phyloP scores from a whole-genome alignment of 192 early-diverging fungal species.

The Podochytrium sp. region DNA sequence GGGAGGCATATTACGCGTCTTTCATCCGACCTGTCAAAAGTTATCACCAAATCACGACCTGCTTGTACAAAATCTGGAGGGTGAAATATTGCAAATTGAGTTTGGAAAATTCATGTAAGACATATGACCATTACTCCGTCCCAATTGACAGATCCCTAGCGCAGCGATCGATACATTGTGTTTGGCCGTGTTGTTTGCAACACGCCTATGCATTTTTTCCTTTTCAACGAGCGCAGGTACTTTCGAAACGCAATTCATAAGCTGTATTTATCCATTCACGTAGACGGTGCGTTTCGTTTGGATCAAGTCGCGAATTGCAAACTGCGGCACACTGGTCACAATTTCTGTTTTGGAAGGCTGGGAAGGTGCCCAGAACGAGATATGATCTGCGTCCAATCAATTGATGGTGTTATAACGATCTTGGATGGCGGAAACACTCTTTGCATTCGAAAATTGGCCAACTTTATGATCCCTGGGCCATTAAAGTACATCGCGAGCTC shows the following conservation, averaged over 20 bases:
- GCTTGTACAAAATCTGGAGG: background rate
- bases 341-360: constrained; percentile 8
- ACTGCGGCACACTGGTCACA: background rate
- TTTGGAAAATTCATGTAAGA: background rate
- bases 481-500: constrained; percentile 10
- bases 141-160: background rate
- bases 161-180: too few relatives aligned
- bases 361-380: constrained; percentile 12
- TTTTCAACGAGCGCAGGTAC: background rate
- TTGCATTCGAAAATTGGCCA: background rate
- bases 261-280: background rate
- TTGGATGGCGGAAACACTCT: constrained; percentile 6
- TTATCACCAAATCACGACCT: background rate
- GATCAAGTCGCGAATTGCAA: background rate
- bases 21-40: background rate
- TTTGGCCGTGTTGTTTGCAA: background rate
- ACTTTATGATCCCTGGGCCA: constrained; percentile 13
- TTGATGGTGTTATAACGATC: constrained; percentile 16
- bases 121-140: background rate
- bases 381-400: constrained; percentile 26
- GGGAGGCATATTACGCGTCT: background rate
- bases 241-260: background rate
- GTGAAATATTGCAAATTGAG: background rate
- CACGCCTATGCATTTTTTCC: background rate
- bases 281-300: background rate